Evolutionary conservation across 2,329 filamentous ascomycete genomes (phyloP).

Genomic region (Elsinoe batatas): DNA sequence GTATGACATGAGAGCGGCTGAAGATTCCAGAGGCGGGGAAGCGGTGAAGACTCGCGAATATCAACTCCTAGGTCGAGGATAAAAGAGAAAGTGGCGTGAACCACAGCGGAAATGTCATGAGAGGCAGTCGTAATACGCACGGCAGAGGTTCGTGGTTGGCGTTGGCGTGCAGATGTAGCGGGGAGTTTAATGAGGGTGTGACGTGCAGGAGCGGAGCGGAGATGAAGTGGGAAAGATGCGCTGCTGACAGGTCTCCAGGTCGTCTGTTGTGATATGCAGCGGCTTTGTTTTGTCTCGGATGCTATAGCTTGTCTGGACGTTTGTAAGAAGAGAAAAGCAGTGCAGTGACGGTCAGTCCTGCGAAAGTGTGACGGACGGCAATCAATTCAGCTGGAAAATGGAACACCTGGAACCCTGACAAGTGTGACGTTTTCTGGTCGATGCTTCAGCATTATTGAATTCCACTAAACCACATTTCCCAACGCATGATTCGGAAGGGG

Average conservation of each 20-base stretch:
- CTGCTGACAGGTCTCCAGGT: constrained; percentile 3
- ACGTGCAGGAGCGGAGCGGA: not conserved
- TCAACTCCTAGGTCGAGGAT: not conserved
- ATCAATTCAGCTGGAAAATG: not conserved
- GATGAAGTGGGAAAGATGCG: not conserved
- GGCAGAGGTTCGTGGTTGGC: not conserved
- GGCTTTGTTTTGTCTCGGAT: not conserved
- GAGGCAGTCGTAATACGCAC: constrained; percentile 7
- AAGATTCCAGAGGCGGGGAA: not conserved
- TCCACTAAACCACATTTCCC: too few species aligned
- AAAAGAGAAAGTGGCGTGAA: not conserved
- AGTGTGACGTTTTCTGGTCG: not conserved
- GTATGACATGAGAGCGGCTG: constrained; percentile 11
- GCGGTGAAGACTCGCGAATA: constrained; percentile 1
- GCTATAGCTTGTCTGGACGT: not conserved
- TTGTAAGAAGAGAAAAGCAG: constrained; percentile 6
- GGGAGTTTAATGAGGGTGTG: constrained; percentile 9
- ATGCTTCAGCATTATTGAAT: not conserved
- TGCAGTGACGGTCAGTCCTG: not conserved
- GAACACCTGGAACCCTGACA: not conserved
- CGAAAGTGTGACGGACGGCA: not conserved
- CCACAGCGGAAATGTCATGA: constrained; percentile 2
- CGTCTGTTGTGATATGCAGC: not conserved
- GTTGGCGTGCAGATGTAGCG: constrained; percentile 3
- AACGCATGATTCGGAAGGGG: too few species aligned